Conservation (phyloP, 2,329 filamentous ascomycete genomes). For the Rutstroemia sp. region DNA sequence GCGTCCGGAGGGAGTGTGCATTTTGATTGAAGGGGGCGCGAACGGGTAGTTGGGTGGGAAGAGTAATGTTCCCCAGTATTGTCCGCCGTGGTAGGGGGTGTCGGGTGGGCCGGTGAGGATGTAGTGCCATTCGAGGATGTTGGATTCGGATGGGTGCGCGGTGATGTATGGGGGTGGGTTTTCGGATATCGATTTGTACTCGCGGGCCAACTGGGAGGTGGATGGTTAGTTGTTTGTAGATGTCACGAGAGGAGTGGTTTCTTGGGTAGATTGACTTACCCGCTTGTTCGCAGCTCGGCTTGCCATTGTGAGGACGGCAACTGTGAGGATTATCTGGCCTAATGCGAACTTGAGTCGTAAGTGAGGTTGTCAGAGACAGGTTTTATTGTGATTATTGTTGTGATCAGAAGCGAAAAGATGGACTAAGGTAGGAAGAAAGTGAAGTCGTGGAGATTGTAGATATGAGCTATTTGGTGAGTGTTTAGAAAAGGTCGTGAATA, state of each 20-base stretch:
- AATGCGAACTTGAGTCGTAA: neutral
- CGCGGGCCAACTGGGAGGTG: constrained; percentile 45
- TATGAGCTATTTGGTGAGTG: too few species aligned
- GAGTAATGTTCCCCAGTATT: constrained; percentile 96
- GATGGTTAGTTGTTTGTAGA: neutral
- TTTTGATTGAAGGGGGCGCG: constrained; percentile 92
- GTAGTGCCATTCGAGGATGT: constrained; percentile 95
- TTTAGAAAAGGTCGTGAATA: neutral
- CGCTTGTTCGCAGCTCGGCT: constrained; percentile 67
- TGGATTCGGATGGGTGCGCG: constrained; percentile 82
- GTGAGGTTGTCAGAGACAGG: neutral
- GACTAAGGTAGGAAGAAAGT: neutral
- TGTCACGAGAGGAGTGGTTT: neutral
- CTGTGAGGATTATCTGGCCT: constrained; percentile 6
- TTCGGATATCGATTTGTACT: constrained; percentile 57
- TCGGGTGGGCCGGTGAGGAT: constrained; percentile 90
- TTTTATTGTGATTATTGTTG: too few species aligned
- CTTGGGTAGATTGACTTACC: constrained; percentile 33
- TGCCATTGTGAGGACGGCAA: constrained; percentile 45
- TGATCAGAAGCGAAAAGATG: neutral
- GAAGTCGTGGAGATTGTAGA: neutral
- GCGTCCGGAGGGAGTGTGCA: constrained; percentile 95
- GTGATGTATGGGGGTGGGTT: constrained; percentile 85
- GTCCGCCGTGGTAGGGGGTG: constrained; percentile 88
- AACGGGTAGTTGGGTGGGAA: constrained; percentile 97